Percentiles rank a stretch among this genome's conserved stretches.
Conservation (phyloP, 108 stramenopile species). For the Pseudonitzschia multiseries region DNA sequence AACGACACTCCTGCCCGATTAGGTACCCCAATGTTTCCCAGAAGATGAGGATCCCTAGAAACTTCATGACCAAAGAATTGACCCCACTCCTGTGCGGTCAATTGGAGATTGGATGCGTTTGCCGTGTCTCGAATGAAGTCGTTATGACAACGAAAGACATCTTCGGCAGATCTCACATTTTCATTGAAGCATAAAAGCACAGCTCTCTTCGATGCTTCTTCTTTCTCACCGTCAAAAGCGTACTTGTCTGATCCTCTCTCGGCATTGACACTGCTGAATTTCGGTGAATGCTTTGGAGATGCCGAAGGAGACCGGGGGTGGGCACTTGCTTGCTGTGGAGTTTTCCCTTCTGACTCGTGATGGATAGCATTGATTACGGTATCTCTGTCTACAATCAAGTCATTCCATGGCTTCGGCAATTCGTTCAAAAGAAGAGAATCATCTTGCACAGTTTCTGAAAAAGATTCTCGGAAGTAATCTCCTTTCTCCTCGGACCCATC, state of each 20-base stretch:
- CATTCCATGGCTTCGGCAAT: slow-evolving; percentile 74
- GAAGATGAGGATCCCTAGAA: slow-evolving; percentile 31
- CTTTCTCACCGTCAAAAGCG: slow-evolving; percentile 43
- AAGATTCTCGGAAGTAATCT: slow-evolving; percentile 53
- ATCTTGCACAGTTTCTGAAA: slow-evolving; percentile 46
- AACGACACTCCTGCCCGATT: slow-evolving; percentile 22
- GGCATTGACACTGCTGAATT: slow-evolving; percentile 19
- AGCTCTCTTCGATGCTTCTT: slow-evolving; percentile 57
- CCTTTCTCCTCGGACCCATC: slow-evolving; percentile 87
- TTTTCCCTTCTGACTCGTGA: slow-evolving; percentile 24
- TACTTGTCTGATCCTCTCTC: slow-evolving; percentile 22
- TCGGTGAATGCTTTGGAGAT: slow-evolving; percentile 28
- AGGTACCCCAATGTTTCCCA: slow-evolving; percentile 44
- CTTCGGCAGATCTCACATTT: slow-evolving; percentile 81
- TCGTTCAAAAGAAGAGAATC: slow-evolving; percentile 58
- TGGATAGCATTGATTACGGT: slow-evolving; percentile 35
- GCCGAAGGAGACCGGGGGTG: not conserved
- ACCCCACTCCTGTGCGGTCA: slow-evolving; percentile 80
- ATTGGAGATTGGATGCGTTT: slow-evolving; percentile 65
- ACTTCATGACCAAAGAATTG: slow-evolving; percentile 67
- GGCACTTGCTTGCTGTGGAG: not conserved
- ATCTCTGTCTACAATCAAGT: slow-evolving; percentile 46
- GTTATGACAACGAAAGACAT: slow-evolving; percentile 88
- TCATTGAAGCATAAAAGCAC: slow-evolving; percentile 91
- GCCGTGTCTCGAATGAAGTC: slow-evolving; percentile 89